Evolutionary conservation across 176 grass and related monocot genomes (phyloP).

Genomic region (Hsuehochloa calcarea): DNA sequence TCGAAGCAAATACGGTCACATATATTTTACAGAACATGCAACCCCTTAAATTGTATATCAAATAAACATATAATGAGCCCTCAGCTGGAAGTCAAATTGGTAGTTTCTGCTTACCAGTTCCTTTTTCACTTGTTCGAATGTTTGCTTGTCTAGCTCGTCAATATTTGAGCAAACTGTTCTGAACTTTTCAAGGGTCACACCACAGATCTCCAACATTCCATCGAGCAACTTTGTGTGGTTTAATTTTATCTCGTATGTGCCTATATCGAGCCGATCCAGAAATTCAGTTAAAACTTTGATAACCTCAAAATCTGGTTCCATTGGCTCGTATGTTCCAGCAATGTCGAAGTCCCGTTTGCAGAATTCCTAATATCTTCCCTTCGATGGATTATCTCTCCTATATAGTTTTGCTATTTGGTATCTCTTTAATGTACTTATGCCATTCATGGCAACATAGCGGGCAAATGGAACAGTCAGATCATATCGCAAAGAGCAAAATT

Average conservation of each 20-base stretch:
- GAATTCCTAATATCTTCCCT: constrained; percentile 94
- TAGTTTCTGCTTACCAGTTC: constrained; percentile 67
- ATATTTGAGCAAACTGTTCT: constrained; percentile 99
- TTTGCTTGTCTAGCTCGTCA: constrained; percentile 91
- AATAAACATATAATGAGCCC: background rate
- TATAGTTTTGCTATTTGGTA: constrained; percentile 99
- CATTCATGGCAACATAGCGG: constrained; percentile 91
- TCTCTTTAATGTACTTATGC: constrained; percentile 71
- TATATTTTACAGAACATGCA: no score
- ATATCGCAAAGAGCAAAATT: constrained; percentile 92
- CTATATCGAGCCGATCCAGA: constrained; percentile 85
- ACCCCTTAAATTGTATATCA: no score
- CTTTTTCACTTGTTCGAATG: constrained; percentile 90
- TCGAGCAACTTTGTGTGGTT: constrained; percentile 94
- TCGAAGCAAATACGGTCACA: no score
- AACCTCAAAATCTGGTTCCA: constrained; percentile 95
- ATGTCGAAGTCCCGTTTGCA: constrained; percentile 98
- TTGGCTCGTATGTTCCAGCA: constrained; percentile 75
- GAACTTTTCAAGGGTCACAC: constrained; percentile 89
- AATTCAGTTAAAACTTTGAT: constrained; percentile 89
- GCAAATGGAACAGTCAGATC: constrained; percentile 98
- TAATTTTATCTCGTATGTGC: constrained; percentile 84
- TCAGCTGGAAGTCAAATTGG: constrained; percentile 4
- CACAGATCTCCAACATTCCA: constrained; percentile 95
- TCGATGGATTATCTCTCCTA: constrained; percentile 94